Evolutionary conservation across 2,329 filamentous ascomycete genomes (phyloP), one percentile per base, ranked within the genome.

Genomic region (Calonectria ilicicola): DNA sequence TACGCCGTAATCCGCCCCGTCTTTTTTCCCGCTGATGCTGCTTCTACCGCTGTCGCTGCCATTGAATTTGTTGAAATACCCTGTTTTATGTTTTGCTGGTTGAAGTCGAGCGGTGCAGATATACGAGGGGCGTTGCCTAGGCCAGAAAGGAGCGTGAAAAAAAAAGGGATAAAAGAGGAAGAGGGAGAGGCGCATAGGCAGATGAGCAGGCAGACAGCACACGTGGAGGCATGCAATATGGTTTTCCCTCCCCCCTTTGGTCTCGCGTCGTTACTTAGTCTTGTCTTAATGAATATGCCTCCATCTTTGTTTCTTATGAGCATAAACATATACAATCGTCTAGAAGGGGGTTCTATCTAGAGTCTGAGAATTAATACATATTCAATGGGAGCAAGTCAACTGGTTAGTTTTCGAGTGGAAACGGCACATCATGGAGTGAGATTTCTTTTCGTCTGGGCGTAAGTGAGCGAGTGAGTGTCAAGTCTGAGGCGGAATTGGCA

Each of bases 201-300:
- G 65, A 40, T 58, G 58, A 67, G 47, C 47, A 67, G 46, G 27
- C 65, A 72, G 65, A 51, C 58, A 64, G 53, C 64, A 40, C 51
- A 60, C 60, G 65, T 60, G 47, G 44, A 63, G 56, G 56, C 56
- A 47, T 64, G 67, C 56, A 49, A 64, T 29, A 56, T 70, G 63
- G 44, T 62, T 47, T 47, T 46, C 9, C 29, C 63, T 32, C 29
- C 63, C 44, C 35, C 27, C 29, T 60, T 62, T 72, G 65, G 44
- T 58, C 42, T 62, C 49, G 64, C 68, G 47, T 58, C 64, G 60
- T 65, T 67, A 68, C 68, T 67, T 71, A 65, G 62, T 67, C 62
- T 73, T 67, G 71, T 78, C 62, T 70, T 78, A 77, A 78, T 78
- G 74, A 77, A 67, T 56, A 78, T 71, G 77, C 65, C 71, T 65